Evolutionary conservation across 2,329 filamentous ascomycete genomes (phyloP).

Genomic region (Aspergillus pseudotamarii): DNA sequence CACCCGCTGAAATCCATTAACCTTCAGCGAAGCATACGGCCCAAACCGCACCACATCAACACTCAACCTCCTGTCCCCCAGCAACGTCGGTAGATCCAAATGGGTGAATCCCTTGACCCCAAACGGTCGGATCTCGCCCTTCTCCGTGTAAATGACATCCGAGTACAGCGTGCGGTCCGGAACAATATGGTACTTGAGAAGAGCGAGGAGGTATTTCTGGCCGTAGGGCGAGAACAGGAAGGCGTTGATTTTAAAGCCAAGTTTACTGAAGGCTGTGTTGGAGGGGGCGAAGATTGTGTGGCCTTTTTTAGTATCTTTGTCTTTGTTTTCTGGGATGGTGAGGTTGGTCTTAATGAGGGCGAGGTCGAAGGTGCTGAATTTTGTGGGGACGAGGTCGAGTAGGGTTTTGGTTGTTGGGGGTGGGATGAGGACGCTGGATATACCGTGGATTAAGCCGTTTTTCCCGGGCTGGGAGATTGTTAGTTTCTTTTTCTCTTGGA

Average conservation of each 20-base stretch:
- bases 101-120: constrained; percentile 43
- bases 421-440: constrained; percentile 75
- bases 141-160: constrained; percentile 67
- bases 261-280: constrained; percentile 6
- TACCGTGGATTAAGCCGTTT: constrained; percentile 79
- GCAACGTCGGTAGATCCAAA: constrained; percentile 70
- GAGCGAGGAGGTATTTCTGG: constrained; percentile 4
- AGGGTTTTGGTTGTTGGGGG: constrained; percentile 68
- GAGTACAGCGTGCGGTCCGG: constrained; percentile 65
- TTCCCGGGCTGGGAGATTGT: constrained; percentile 58
- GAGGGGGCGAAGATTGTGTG: constrained; percentile 11
- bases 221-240: constrained; percentile 77
- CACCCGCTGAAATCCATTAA: constrained; percentile 74
- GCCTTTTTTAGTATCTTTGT: neutral
- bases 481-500: neutral
- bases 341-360: neutral
- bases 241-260: constrained; percentile 29
- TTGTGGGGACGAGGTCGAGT: constrained; percentile 51
- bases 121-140: constrained; percentile 35
- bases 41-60: constrained; percentile 72
- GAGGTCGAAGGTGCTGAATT: constrained; percentile 7
- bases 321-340: neutral
- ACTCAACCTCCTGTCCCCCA: constrained; percentile 66
- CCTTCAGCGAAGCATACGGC: constrained; percentile 69
- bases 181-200: constrained; percentile 11